These are phyloP conservation scores for Colletotrichum simmondsii DNA, from an alignment of 2,329 filamentous ascomycete genomes.

Conservation along the genomic window DNA sequence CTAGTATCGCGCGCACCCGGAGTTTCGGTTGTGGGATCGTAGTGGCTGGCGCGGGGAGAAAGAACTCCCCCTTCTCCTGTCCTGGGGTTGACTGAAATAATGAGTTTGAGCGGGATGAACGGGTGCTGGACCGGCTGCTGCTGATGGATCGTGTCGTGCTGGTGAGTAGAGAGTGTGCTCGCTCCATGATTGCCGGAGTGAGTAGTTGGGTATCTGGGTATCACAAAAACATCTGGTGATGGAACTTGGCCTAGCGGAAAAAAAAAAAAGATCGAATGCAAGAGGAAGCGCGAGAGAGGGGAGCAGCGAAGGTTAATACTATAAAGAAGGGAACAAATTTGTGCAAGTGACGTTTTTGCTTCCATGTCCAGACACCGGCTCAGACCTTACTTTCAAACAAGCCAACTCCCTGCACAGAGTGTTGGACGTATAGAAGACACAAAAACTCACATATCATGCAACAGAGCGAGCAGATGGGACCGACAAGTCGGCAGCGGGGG, in stretches of 20 bases:
- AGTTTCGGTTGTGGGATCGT: slow-evolving; percentile 44
- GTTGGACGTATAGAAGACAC: slow-evolving; percentile 31
- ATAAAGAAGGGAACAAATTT: slow-evolving; percentile 15
- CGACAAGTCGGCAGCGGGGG: slow-evolving; percentile 8
- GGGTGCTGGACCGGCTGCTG: slow-evolving; percentile 33
- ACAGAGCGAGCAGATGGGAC: slow-evolving; percentile 34
- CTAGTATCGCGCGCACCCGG: slow-evolving; percentile 57
- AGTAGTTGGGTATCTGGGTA: slow-evolving; percentile 31
- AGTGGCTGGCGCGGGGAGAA: slow-evolving; percentile 30
- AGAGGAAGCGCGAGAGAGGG: background rate
- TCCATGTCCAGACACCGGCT: slow-evolving; percentile 25
- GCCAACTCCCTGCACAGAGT: slow-evolving; percentile 20
- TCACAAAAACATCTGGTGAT: slow-evolving; percentile 33
- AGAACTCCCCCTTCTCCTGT: slow-evolving; percentile 33
- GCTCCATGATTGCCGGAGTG: slow-evolving; percentile 34
- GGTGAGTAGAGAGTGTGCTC: slow-evolving; percentile 34
- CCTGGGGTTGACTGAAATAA: slow-evolving; percentile 16
- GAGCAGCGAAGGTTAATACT: slow-evolving; percentile 27
- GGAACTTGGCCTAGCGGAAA: slow-evolving; percentile 3
- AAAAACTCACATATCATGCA: slow-evolving; percentile 31
- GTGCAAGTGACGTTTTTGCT: slow-evolving; percentile 28
- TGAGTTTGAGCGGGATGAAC: slow-evolving; percentile 36
- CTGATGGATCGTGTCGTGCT: slow-evolving; percentile 33
- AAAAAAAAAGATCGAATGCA: slow-evolving; percentile 1
- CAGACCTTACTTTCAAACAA: slow-evolving; percentile 32